Conservation (phyloP, 2,329 filamentous ascomycete species). For the Paraphaeosphaeria minitans region DNA sequence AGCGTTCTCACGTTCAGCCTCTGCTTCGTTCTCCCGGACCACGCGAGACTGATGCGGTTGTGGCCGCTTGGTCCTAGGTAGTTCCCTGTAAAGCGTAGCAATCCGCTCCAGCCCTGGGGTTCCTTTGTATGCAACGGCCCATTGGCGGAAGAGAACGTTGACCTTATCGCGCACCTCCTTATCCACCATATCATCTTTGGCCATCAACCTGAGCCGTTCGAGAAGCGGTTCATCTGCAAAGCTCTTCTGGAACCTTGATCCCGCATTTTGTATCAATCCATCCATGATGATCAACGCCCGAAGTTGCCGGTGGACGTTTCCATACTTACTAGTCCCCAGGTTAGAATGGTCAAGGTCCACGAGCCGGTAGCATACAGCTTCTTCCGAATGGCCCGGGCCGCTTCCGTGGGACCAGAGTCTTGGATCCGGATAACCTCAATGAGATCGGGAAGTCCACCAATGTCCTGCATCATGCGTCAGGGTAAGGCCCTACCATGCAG, state of each 20-base stretch:
- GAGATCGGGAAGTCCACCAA: slow-evolving; percentile 89
- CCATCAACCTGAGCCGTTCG: slow-evolving; percentile 86
- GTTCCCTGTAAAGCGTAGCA: slow-evolving; percentile 74
- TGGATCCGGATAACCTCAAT: slow-evolving; percentile 94
- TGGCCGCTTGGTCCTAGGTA: slow-evolving; percentile 66
- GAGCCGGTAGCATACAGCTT: slow-evolving; percentile 69
- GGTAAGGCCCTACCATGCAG: background rate
- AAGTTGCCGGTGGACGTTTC: slow-evolving; percentile 89
- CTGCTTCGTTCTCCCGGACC: slow-evolving; percentile 77
- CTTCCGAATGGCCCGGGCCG: slow-evolving; percentile 90
- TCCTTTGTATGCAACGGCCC: slow-evolving; percentile 81
- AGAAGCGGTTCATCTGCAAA: slow-evolving; percentile 92
- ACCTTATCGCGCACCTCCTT: slow-evolving; percentile 87
- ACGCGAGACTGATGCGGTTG: slow-evolving; percentile 78
- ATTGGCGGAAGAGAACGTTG: slow-evolving; percentile 81
- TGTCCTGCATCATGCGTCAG: slow-evolving; percentile 50
- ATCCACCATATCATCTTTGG: slow-evolving; percentile 83
- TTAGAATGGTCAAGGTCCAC: slow-evolving; percentile 21
- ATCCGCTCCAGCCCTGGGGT: slow-evolving; percentile 81
- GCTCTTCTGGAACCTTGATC: slow-evolving; percentile 79
- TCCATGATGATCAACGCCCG: slow-evolving; percentile 88
- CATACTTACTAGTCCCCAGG: slow-evolving; percentile 73
- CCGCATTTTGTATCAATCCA: slow-evolving; percentile 92
- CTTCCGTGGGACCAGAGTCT: slow-evolving; percentile 82
- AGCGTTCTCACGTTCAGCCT: slow-evolving; percentile 67